These are phyloP conservation scores for Fusarium transvaalense DNA, from an alignment of 2,329 filamentous ascomycete genomes.

Conservation along the genomic window DNA sequence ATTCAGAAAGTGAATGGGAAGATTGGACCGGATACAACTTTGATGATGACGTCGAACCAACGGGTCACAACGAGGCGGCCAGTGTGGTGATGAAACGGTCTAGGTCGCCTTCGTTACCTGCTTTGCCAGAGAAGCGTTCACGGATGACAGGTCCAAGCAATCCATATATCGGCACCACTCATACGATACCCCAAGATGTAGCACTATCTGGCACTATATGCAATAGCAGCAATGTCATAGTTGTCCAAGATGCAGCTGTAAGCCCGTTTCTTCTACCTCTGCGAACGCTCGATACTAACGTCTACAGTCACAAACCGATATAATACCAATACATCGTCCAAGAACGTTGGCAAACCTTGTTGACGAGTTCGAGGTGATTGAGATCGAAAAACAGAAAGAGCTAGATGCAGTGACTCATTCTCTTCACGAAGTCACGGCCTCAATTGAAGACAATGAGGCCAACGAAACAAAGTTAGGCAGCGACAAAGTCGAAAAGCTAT, in stretches of 20 bases:
- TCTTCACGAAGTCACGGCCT: background rate
- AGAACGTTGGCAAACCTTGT: background rate
- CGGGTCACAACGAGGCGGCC: background rate
- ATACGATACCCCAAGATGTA: background rate
- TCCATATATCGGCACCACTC: background rate
- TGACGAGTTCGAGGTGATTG: background rate
- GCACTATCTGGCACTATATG: background rate
- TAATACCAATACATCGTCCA: background rate
- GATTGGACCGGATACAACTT: background rate
- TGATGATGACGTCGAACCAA: background rate
- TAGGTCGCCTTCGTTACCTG: background rate
- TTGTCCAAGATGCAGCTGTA: background rate
- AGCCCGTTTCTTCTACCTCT: background rate
- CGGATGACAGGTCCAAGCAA: background rate
- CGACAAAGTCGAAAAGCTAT: background rate
- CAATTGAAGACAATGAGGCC: background rate
- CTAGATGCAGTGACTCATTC: background rate
- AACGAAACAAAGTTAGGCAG: background rate
- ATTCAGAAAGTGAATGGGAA: background rate
- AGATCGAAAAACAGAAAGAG: background rate
- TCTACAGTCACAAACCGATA: background rate
- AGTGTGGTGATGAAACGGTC: background rate
- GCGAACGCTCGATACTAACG: background rate
- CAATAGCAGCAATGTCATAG: background rate
- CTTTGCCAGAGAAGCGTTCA: background rate